Evolutionary conservation across 805 yeast genomes (phyloP).

Genomic region (Candida corydali): DNA sequence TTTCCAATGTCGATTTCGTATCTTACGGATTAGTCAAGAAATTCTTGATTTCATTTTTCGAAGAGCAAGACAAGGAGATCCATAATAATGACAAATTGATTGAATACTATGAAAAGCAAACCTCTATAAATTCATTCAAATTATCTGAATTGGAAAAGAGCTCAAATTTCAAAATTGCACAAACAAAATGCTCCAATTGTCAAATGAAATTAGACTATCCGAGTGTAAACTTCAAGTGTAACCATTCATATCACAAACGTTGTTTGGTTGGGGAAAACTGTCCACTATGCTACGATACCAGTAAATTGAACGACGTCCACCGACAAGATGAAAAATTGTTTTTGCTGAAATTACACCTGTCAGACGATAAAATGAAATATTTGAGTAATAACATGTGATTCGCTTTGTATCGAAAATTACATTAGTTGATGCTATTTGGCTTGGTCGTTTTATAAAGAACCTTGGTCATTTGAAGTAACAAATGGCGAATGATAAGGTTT

Average conservation of each 20-base stretch:
- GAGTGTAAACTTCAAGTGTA: conserved; percentile 77
- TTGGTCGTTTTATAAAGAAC: too few relatives aligned
- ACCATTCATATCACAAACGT: conserved; percentile 79
- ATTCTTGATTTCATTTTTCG: conserved; percentile 58
- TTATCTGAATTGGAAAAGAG: conserved; percentile 44
- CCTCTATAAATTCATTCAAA: conserved; percentile 48
- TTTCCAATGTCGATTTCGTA: conserved; percentile 50
- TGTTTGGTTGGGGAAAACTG: conserved; percentile 45
- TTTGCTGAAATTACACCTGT: conserved; percentile 2
- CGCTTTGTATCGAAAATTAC: too few relatives aligned
- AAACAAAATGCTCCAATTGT: conserved; percentile 64
- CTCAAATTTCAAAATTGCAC: conserved; percentile 55
- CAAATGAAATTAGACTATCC: conserved; percentile 68
- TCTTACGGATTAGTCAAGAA: conserved; percentile 71
- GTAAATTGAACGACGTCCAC: background rate
- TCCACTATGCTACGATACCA: conserved; percentile 4
- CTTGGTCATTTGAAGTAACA: too few relatives aligned
- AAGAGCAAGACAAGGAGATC: conserved; percentile 59
- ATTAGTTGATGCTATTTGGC: too few relatives aligned
- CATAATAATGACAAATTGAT: conserved; percentile 64
- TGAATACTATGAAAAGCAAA: conserved; percentile 63
- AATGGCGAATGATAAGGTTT: too few relatives aligned
- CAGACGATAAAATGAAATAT: conserved; percentile 5
- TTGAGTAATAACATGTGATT: conserved; percentile 4
- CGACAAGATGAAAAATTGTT: conserved; percentile 3